Evolutionary conservation across 306 rosid species (phyloP).

Genomic region (Clitoria ternatea): DNA sequence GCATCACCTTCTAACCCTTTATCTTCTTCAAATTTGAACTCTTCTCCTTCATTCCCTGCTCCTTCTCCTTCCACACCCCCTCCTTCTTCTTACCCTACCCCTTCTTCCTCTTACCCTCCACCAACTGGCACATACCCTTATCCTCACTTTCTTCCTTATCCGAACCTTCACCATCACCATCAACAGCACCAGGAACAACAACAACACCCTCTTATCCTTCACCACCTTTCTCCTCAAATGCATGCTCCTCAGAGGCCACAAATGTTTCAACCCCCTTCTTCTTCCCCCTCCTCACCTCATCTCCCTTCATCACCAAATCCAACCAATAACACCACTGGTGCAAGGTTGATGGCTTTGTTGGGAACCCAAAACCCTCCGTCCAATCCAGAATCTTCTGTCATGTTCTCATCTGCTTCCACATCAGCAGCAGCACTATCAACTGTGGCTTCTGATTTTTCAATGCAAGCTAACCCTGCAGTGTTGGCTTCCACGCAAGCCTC

Average conservation of each 20-base stretch:
- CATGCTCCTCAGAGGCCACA: slow-evolving; percentile 37
- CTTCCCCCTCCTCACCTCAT: slow-evolving; percentile 34
- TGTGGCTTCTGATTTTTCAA: slow-evolving; percentile 30
- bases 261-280: slow-evolving; percentile 31
- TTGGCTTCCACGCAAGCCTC: slow-evolving; percentile 2
- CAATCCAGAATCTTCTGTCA: slow-evolving; percentile 24
- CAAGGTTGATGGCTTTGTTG: slow-evolving; percentile 49
- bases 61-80: slow-evolving; percentile 43
- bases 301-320: slow-evolving; percentile 39
- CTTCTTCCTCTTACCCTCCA: slow-evolving; percentile 72
- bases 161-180: slow-evolving; percentile 19
- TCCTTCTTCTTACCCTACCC: slow-evolving; percentile 38
- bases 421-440: background rate
- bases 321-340: slow-evolving; percentile 37
- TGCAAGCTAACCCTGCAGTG: slow-evolving; percentile 12
- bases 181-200: slow-evolving; percentile 22
- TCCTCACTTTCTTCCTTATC: slow-evolving; percentile 48
- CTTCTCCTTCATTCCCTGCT: slow-evolving; percentile 48
- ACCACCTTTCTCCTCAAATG: slow-evolving; percentile 37
- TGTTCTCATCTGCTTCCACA: slow-evolving; percentile 10
- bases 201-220: slow-evolving; percentile 33
- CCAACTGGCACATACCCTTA: slow-evolving; percentile 53
- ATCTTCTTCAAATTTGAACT: slow-evolving; percentile 32
- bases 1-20: background rate
- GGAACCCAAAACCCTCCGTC: slow-evolving; percentile 42